Conservation (phyloP, 1,284 basidiomycete species). For the Cutaneotrichosporon cavernicola region DNA sequence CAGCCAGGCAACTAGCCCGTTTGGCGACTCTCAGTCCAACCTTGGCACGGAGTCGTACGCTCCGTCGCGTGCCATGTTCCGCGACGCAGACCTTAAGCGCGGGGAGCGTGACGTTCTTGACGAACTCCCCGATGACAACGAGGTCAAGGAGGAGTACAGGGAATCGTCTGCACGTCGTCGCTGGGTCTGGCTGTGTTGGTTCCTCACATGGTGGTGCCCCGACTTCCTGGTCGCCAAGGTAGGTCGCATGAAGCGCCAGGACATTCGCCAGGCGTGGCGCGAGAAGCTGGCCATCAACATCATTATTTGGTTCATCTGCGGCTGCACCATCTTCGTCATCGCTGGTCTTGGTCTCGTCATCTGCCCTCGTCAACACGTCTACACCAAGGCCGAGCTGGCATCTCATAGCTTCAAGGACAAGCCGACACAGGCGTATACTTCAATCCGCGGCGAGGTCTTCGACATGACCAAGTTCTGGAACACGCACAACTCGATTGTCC, state of each 20-base stretch:
- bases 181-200: conserved; percentile 86
- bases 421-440: conserved; percentile 72
- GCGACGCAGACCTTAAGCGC: conserved; percentile 66
- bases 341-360: conserved; percentile 83
- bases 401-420: conserved; percentile 66
- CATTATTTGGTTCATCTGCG: conserved; percentile 93
- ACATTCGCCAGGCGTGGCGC: conserved; percentile 93
- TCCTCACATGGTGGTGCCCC: conserved; percentile 91
- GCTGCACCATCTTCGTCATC: conserved; percentile 85
- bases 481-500: conserved; percentile 67
- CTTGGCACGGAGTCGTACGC: conserved; percentile 87
- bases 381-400: conserved; percentile 71
- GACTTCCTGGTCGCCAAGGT: conserved; percentile 67
- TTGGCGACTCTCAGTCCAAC: conserved; percentile 73
- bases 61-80: conserved; percentile 92
- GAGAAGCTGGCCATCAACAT: conserved; percentile 96
- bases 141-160: conserved; percentile 82
- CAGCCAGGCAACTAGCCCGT: conserved; percentile 65
- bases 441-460: conserved; percentile 84
- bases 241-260: conserved; percentile 88
- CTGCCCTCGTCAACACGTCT: conserved; percentile 92
- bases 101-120: conserved; percentile 74
- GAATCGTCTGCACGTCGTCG: conserved; percentile 74
- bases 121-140: conserved; percentile 75
- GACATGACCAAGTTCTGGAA: conserved; percentile 41